Conservation (phyloP, 768 basidiomycete species). For the Mycena indigotica region DNA sequence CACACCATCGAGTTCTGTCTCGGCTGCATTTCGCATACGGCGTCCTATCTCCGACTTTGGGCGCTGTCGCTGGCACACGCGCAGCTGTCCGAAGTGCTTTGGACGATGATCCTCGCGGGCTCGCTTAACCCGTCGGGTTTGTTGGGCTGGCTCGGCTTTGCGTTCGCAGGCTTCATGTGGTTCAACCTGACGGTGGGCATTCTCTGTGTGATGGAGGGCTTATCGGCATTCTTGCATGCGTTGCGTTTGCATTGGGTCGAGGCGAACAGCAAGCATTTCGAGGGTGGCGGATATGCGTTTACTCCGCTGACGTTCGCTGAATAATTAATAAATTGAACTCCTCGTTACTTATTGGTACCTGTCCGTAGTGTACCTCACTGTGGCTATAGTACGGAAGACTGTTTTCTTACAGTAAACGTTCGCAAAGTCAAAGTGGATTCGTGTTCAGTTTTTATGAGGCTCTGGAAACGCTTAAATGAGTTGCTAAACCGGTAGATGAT, state of each 20-base stretch:
- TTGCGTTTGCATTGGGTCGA: conserved; percentile 98
- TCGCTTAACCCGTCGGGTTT: conserved; percentile 66
- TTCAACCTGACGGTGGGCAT: conserved; percentile 73
- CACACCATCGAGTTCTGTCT: conserved; percentile 99
- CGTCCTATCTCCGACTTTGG: conserved; percentile 92
- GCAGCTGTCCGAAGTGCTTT: conserved; percentile 92
- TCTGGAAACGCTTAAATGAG: too few relatives aligned
- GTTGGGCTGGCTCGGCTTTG: conserved; percentile 56
- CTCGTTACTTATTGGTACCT: too few relatives aligned
- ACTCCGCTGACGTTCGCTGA: background rate
- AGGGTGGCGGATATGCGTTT: conserved; percentile 76
- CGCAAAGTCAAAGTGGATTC: too few relatives aligned
- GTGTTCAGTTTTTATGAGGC: too few relatives aligned
- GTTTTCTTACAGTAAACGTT: too few relatives aligned
- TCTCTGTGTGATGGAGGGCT: conserved; percentile 95
- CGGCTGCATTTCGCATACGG: conserved; percentile 97
- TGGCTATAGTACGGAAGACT: too few relatives aligned
- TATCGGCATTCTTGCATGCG: conserved; percentile 95
- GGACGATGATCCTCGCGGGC: conserved; percentile 79
- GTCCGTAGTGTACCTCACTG: too few relatives aligned
- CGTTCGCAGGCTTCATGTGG: conserved; percentile 70
- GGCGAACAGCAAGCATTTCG: conserved; percentile 94
- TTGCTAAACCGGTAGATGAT: too few relatives aligned
- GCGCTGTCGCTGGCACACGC: conserved; percentile 97
- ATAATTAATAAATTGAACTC: too few relatives aligned